These are phyloP conservation scores for Cryptomeria japonica DNA, from an alignment of 75 land plant species.

Conservation along the genomic window DNA sequence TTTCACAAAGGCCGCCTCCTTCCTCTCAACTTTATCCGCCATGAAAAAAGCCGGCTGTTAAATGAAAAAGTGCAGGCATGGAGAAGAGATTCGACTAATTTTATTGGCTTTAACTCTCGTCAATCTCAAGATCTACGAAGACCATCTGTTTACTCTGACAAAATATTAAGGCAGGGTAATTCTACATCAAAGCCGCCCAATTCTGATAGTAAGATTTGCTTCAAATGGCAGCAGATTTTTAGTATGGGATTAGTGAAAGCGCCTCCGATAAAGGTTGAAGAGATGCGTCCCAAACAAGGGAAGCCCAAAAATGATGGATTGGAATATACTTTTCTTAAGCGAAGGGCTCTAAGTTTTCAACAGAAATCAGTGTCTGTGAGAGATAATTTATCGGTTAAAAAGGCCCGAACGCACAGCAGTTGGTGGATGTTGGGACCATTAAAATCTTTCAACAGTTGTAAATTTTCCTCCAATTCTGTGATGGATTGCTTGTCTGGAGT, in stretches of 20 bases:
- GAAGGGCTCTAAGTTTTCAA: neutral
- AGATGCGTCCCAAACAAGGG: neutral
- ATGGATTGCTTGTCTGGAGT: no score
- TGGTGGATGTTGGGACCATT: no score
- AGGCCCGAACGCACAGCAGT: no score
- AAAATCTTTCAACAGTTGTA: no score
- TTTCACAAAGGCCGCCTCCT: conserved; percentile 6
- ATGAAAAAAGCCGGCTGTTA: neutral
- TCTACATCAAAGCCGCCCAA: no score
- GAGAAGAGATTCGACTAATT: neutral
- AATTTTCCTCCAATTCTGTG: no score
- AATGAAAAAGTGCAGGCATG: neutral
- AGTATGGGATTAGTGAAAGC: neutral
- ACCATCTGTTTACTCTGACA: neutral
- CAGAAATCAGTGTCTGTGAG: no score
- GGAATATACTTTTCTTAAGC: neutral
- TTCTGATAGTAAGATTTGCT: neutral
- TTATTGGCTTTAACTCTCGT: neutral
- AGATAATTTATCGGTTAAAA: no score
- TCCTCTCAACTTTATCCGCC: neutral
- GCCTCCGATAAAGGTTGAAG: neutral
- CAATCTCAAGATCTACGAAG: neutral
- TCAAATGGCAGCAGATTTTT: neutral
- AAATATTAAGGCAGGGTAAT: neutral
- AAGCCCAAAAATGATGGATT: neutral